Conservation (phyloP, 2,329 filamentous ascomycete genomes). For the Hypoxylon sp. region DNA sequence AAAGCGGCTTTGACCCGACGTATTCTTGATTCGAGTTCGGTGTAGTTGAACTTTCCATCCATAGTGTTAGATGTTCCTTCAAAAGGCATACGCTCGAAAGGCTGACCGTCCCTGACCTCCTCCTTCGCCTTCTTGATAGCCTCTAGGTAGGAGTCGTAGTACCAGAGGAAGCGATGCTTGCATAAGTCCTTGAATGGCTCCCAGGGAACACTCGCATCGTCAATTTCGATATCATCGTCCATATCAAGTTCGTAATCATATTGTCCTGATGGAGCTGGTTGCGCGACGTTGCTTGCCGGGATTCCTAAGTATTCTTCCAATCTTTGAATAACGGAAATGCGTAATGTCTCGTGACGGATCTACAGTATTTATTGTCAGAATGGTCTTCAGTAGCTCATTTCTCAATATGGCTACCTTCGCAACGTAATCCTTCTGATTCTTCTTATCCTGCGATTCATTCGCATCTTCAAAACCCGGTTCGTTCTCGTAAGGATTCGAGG, state of each 20-base stretch:
- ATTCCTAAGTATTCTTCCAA: slow-evolving; percentile 84
- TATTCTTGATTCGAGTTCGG: slow-evolving; percentile 77
- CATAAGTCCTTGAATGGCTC: slow-evolving; percentile 91
- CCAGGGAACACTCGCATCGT: slow-evolving; percentile 71
- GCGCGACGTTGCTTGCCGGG: slow-evolving; percentile 62
- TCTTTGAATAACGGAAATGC: slow-evolving; percentile 87
- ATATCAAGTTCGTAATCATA: slow-evolving; percentile 63
- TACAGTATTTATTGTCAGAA: slow-evolving; percentile 56
- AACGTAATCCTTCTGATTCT: slow-evolving; percentile 79
- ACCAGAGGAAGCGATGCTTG: slow-evolving; percentile 95
- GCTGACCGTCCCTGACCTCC: slow-evolving; percentile 72
- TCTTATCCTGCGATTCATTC: slow-evolving; percentile 76
- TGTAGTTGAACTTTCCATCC: slow-evolving; percentile 88
- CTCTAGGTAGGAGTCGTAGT: slow-evolving; percentile 87
- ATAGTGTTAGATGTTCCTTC: slow-evolving; percentile 82
- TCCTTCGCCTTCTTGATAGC: slow-evolving; percentile 75
- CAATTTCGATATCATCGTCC: slow-evolving; percentile 60
- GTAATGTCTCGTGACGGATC: slow-evolving; percentile 91
- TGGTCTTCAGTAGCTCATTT: not conserved
- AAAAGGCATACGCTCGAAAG: slow-evolving; percentile 89
- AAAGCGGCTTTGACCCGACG: slow-evolving; percentile 76
- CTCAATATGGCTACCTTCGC: slow-evolving; percentile 73
- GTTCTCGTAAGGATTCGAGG: slow-evolving; percentile 92
- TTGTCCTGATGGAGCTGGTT: slow-evolving; percentile 50
- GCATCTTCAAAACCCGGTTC: slow-evolving; percentile 92